Evolutionary conservation across 805 yeast species (phyloP), one percentile per base, ranked within the genome.

Genomic region (Saturnispora silvae): DNA sequence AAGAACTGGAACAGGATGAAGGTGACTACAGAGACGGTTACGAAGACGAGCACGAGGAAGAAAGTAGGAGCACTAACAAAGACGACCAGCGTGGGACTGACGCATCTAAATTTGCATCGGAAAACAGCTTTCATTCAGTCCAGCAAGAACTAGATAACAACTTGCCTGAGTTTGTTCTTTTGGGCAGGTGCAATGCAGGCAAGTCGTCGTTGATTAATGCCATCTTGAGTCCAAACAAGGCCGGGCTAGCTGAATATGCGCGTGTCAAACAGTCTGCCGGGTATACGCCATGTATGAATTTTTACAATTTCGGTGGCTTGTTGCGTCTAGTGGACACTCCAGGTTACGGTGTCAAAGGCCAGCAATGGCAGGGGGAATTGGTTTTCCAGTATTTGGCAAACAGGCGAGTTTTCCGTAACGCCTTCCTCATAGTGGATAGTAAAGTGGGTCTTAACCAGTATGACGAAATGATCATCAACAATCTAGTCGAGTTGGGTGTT

Each of bases 111-210:
- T 45, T 46, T 35, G 36, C 39, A 10, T 37, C 37, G 10, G 40
- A 37, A 28, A n/a, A n/a, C n/a, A n/a, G n/a, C n/a, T n/a, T n/a
- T n/a, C n/a, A n/a, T n/a, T n/a, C n/a, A n/a, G n/a, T n/a, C n/a
- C n/a, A n/a, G n/a, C n/a, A n/a, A n/a, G 37, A 35, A 79, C 43
- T 38, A 10, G 29, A 34, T 9, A 50, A 51, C 46, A 61, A 59
- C 13, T 59, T 81, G 10, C 95, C 95, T 0, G 95, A 85, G 50
- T 71, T 85, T 4, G 61, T 80, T 3, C 66, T 86, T 33, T 47
- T 86, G 31, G 96, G 96, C 0, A 25, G 83, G 44, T 79, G 94
- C 33, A 86, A 86, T 48, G 86, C 79, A 6, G 96, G 96, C 0
- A 86, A 86, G 52, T 82, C 94, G 0, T 75, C 94, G 0, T 53